Conservation (phyloP, 352 stramenopile species). For the Globisporangium cederbergense region DNA sequence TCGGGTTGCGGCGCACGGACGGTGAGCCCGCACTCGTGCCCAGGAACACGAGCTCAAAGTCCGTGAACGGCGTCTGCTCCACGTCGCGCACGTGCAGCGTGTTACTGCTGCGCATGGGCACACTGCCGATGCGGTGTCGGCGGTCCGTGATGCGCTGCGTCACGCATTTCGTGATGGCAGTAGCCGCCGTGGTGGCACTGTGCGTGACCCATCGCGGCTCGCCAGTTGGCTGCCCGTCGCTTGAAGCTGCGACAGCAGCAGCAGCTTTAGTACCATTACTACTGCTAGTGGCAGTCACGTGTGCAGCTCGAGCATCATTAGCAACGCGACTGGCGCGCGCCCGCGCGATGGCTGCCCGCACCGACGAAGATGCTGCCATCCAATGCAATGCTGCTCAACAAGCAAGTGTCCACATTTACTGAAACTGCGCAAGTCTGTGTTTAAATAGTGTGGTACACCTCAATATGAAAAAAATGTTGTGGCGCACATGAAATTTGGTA, state of each 20-base stretch:
- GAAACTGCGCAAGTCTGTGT: background rate
- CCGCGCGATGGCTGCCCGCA: background rate
- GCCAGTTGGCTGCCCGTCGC: background rate
- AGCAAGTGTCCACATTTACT: background rate
- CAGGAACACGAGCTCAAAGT: constrained; percentile 81
- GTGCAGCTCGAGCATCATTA: background rate
- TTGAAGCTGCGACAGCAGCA: background rate
- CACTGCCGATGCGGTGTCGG: constrained; percentile 34
- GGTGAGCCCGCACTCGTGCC: constrained; percentile 78
- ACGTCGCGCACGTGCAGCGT: constrained; percentile 29
- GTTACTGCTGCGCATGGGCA: constrained; percentile 61
- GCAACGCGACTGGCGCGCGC: background rate
- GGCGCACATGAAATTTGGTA: background rate
- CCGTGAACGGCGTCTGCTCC: constrained; percentile 62
- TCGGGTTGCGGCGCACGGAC: constrained; percentile 62
- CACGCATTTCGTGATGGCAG: constrained; percentile 20
- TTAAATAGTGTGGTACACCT: background rate
- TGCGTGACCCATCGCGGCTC: constrained; percentile 15
- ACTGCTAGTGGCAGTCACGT: background rate
- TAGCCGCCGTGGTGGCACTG: constrained; percentile 9
- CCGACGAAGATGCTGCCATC: background rate
- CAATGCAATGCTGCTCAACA: constrained; percentile 2
- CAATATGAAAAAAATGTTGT: background rate
- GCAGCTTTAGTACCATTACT: background rate
- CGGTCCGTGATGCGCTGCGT: constrained; percentile 36